Conservation (phyloP, 2,329 filamentous ascomycete genomes). For the Mycosphaerelloides madeirae region DNA sequence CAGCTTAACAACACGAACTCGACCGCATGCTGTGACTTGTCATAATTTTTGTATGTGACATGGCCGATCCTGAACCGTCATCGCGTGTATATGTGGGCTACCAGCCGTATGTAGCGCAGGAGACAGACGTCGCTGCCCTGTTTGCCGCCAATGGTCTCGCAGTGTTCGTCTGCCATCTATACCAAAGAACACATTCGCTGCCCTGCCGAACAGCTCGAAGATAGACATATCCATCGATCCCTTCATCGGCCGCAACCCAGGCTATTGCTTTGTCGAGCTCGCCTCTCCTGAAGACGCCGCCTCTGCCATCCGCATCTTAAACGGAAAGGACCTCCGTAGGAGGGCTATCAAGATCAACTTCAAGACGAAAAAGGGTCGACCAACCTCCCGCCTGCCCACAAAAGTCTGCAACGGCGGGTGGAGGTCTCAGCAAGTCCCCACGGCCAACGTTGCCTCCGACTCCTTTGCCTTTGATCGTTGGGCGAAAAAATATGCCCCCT, state of each 20-base stretch:
- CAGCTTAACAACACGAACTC: too few relatives aligned
- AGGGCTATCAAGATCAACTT: slow-evolving; percentile 58
- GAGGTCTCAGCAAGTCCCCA: background rate
- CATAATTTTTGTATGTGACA: background rate
- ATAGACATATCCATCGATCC: slow-evolving; percentile 67
- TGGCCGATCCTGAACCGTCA: background rate
- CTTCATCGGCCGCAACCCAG: slow-evolving; percentile 64
- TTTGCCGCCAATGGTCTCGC: slow-evolving; percentile 40
- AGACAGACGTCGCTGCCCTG: slow-evolving; percentile 46
- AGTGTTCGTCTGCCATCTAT: slow-evolving; percentile 26
- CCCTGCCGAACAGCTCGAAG: slow-evolving; percentile 28
- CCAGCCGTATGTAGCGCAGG: slow-evolving; percentile 51
- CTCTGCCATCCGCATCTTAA: slow-evolving; percentile 53
- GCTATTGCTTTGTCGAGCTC: slow-evolving; percentile 72
- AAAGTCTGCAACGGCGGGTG: slow-evolving; percentile 3
- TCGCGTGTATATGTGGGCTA: slow-evolving; percentile 49
- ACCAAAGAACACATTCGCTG: background rate
- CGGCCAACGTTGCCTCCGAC: slow-evolving; percentile 2
- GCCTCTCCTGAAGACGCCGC: slow-evolving; percentile 53
- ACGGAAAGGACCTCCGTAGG: slow-evolving; percentile 52
- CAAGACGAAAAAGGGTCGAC: slow-evolving; percentile 16
- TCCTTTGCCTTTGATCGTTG: slow-evolving; percentile 38
- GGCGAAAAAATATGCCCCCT: slow-evolving; percentile 38
- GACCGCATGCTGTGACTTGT: too few relatives aligned
- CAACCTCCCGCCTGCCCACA: background rate